phyloP scores from a whole-genome alignment of 225 moss, liverwort and hornwort genomes.

The Bryum argenteum region DNA sequence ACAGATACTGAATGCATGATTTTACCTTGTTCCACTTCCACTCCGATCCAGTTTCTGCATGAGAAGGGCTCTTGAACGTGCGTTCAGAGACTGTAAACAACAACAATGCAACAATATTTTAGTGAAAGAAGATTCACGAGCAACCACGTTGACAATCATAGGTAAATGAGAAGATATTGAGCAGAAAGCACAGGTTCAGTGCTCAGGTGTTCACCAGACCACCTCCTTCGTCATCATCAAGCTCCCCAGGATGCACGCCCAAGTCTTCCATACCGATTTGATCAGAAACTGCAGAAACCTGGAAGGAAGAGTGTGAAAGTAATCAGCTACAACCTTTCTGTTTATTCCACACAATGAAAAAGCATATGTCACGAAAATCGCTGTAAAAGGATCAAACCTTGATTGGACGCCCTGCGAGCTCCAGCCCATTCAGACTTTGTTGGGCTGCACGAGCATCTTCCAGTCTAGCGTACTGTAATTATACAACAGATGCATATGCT shows the following conservation, averaged over 20 bases:
- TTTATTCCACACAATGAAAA: not conserved
- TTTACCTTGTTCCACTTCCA: conserved; percentile 83
- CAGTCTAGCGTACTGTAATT: conserved; percentile 81
- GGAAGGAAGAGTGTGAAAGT: conserved; percentile 18
- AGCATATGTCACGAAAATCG: not conserved
- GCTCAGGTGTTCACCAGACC: conserved; percentile 59
- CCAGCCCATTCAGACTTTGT: conserved; percentile 93
- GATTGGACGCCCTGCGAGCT: conserved; percentile 95
- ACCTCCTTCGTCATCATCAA: conserved; percentile 99
- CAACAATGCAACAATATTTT: not conserved
- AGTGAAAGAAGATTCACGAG: not conserved
- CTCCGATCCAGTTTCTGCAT: conserved; percentile 99
- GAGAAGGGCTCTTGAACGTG: conserved; percentile 93
- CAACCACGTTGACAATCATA: not conserved
- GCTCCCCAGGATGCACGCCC: conserved; percentile 97
- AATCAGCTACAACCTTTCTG: not conserved
- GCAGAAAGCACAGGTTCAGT: not conserved
- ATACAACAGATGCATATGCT: conserved; percentile 19
- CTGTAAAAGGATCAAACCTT: conserved; percentile 55
- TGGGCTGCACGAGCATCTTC: conserved; percentile 99
- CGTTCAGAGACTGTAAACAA: conserved; percentile 83
- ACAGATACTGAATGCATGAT: not conserved
- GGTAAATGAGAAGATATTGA: not conserved
- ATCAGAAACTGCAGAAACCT: conserved; percentile 99
- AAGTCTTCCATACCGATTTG: conserved; percentile 99